Conservation (phyloP, 306 rosid genomes). For the Fragaria iinumae region DNA sequence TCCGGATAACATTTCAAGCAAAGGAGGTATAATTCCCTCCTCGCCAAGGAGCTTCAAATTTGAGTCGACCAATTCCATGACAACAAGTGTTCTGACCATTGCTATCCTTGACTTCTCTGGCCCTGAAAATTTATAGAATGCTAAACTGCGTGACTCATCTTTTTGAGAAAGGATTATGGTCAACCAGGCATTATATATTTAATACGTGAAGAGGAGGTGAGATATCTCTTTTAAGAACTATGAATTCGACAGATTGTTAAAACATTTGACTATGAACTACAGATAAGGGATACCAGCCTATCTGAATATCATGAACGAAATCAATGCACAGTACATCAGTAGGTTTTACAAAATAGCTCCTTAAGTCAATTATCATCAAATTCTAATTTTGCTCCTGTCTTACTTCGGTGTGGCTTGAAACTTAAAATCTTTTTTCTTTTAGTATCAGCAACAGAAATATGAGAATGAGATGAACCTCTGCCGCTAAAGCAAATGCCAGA, state of each 20-base stretch:
- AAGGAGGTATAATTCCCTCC: slow-evolving; percentile 69
- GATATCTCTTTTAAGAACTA: not conserved
- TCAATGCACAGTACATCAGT: not conserved
- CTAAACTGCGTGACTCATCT: slow-evolving; percentile 18
- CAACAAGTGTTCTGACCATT: slow-evolving; percentile 49
- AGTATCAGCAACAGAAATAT: not conserved
- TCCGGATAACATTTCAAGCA: slow-evolving; percentile 62
- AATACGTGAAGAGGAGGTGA: not conserved
- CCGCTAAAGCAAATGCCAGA: not conserved
- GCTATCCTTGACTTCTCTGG: slow-evolving; percentile 58
- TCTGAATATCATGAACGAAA: not conserved
- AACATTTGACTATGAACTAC: not conserved
- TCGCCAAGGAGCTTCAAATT: slow-evolving; percentile 65
- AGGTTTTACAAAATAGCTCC: too few relatives aligned
- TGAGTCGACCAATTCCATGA: slow-evolving; percentile 47
- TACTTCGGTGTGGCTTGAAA: not conserved
- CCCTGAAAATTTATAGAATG: slow-evolving; percentile 47
- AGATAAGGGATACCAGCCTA: not conserved
- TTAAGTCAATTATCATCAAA: not conserved
- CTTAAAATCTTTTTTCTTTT: not conserved
- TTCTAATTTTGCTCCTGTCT: not conserved
- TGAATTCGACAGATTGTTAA: not conserved
- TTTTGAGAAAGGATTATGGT: slow-evolving; percentile 4
- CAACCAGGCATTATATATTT: not conserved
- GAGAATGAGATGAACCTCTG: not conserved